Percentiles rank a stretch among this genome's conserved stretches.
Conservation (phyloP, 495 filamentous ascomycete species). For the Bathelium albidoporum region DNA sequence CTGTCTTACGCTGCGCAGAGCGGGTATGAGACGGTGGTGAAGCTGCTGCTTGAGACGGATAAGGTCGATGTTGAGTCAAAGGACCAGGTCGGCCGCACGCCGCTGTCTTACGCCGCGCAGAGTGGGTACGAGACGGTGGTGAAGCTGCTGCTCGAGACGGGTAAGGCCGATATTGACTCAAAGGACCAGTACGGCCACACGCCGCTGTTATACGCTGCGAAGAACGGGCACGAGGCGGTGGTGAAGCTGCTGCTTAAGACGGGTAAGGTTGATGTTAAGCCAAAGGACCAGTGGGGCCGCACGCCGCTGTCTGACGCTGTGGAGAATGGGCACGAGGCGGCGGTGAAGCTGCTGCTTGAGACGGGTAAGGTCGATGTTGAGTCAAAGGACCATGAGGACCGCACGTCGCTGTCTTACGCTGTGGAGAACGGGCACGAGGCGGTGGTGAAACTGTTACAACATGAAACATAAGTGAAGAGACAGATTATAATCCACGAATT, state of each 20-base stretch:
- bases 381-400: no score
- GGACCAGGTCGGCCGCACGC: no score
- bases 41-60: no score
- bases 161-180: no score
- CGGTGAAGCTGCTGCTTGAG: conserved; percentile 4
- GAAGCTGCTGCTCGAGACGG: conserved; percentile 6
- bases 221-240: no score
- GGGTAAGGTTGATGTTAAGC: conserved; percentile 6
- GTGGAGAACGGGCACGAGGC: conserved; percentile 5
- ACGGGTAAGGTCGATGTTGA: no score
- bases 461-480: not conserved
- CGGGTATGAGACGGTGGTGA: no score
- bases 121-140: conserved; percentile 8
- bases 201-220: no score
- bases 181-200: no score
- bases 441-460: not conserved
- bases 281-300: conserved; percentile 1
- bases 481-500: not conserved
- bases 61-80: not conserved
- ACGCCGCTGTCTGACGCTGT: conserved; percentile 8
- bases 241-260: no score
- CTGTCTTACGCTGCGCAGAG: no score
- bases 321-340: conserved; percentile 4
- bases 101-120: no score
- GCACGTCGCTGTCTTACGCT: conserved; percentile 4